Percentiles rank a stretch among this genome's conserved stretches.
Evolutionary conservation across 371 early-diverging fungal genomes (phyloP).

Genomic region (Coemansia sp.): DNA sequence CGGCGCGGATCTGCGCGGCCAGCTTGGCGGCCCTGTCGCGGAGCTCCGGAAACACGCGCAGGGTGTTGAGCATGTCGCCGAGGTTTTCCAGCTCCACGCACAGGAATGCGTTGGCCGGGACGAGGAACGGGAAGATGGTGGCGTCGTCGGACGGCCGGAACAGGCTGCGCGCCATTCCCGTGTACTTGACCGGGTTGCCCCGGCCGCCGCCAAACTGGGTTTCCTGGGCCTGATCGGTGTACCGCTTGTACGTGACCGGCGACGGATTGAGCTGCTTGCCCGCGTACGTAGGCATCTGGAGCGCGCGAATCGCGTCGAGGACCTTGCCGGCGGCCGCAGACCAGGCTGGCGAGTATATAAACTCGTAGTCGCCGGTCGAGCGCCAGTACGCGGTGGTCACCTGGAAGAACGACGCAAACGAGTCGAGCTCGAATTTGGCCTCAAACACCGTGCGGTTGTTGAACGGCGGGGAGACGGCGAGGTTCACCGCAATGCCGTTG

Average conservation of each 20-base stretch:
- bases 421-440: slow-evolving; percentile 48
- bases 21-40: slow-evolving; percentile 37
- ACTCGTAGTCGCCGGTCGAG: slow-evolving; percentile 25
- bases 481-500: slow-evolving; percentile 22
- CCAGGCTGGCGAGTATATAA: slow-evolving; percentile 25
- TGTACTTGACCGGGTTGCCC: slow-evolving; percentile 55
- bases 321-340: slow-evolving; percentile 11
- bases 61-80: slow-evolving; percentile 23
- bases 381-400: slow-evolving; percentile 30
- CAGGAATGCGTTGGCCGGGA: slow-evolving; percentile 64
- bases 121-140: slow-evolving; percentile 59
- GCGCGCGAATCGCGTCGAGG: slow-evolving; percentile 9
- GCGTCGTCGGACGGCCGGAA: slow-evolving; percentile 68
- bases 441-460: slow-evolving; percentile 33
- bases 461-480: slow-evolving; percentile 23
- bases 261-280: slow-evolving; percentile 10
- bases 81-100: slow-evolving; percentile 57
- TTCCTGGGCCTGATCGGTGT: slow-evolving; percentile 54
- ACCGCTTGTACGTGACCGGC: slow-evolving; percentile 27
- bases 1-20: slow-evolving; percentile 52
- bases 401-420: slow-evolving; percentile 44
- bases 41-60: slow-evolving; percentile 27
- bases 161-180: slow-evolving; percentile 58
- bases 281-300: slow-evolving; percentile 31
- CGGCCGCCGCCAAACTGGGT: slow-evolving; percentile 57